Evolutionary conservation across 2,329 filamentous ascomycete species (phyloP).

Genomic region (Ilyonectria robusta): DNA sequence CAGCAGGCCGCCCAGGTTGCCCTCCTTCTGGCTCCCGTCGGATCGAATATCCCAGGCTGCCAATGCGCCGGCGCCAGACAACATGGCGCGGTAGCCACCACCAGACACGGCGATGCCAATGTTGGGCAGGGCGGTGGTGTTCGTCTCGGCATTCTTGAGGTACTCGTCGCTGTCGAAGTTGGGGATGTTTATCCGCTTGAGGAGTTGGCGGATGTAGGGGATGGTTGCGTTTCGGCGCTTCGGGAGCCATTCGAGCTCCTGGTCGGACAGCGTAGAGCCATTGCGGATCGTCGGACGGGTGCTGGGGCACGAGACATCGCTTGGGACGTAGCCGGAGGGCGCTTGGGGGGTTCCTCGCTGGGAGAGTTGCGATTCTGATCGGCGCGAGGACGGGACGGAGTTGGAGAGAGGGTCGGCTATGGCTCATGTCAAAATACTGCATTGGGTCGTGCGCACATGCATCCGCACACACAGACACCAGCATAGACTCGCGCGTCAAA

Average conservation of each 20-base stretch:
- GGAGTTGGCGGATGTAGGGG: constrained; percentile 80
- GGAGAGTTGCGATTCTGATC: constrained; percentile 30
- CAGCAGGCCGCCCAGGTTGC: constrained; percentile 84
- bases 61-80: constrained; percentile 85
- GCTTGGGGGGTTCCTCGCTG: constrained; percentile 51
- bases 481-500: background rate
- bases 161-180: constrained; percentile 83
- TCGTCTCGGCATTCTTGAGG: constrained; percentile 61
- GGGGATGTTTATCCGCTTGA: constrained; percentile 80
- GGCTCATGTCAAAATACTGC: constrained; percentile 32
- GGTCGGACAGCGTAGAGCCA: constrained; percentile 68
- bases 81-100: constrained; percentile 88
- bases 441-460: constrained; percentile 16
- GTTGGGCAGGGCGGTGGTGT: constrained; percentile 60
- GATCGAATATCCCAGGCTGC: constrained; percentile 85
- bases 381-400: constrained; percentile 25
- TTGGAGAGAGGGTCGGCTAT: constrained; percentile 35
- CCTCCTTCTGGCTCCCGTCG: constrained; percentile 58
- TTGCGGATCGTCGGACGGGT: constrained; percentile 81
- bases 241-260: constrained; percentile 82
- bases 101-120: constrained; percentile 86
- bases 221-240: constrained; percentile 81
- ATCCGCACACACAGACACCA: background rate
- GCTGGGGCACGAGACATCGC: constrained; percentile 76
- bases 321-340: constrained; percentile 77